A percentile compares a stretch with the other conserved stretches of the same genome.
These are phyloP conservation scores for Colletotrichum sp. DNA, from an alignment of 2,329 filamentous ascomycete genomes.

Conservation along the genomic window DNA sequence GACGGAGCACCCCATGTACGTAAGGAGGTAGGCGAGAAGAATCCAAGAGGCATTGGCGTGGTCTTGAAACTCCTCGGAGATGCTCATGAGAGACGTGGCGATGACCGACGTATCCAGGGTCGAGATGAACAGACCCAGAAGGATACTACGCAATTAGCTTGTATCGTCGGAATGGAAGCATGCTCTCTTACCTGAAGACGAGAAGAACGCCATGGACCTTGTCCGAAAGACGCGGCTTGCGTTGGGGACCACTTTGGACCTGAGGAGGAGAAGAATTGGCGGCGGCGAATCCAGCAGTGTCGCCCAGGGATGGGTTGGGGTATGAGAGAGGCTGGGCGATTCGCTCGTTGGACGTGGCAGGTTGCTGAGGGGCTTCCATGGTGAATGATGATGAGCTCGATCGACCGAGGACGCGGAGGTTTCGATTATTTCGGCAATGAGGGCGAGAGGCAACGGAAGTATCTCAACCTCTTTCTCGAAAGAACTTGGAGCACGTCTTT, in stretches of 20 bases:
- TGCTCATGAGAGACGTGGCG: slow-evolving; percentile 62
- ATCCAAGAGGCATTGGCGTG: slow-evolving; percentile 60
- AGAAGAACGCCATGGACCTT: slow-evolving; percentile 33
- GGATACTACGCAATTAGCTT: slow-evolving; percentile 22
- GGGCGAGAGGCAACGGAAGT: not conserved
- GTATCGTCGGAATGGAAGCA: not conserved
- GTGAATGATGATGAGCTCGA: not conserved
- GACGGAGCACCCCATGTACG: slow-evolving; percentile 64
- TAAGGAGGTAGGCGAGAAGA: slow-evolving; percentile 59
- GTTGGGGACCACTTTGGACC: not conserved
- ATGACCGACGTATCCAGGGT: slow-evolving; percentile 64
- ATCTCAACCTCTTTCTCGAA: not conserved
- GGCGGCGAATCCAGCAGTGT: slow-evolving; percentile 22
- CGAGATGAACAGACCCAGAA: slow-evolving; percentile 60
- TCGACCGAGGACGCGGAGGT: not conserved
- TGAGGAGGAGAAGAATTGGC: not conserved
- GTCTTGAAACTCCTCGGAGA: slow-evolving; percentile 56
- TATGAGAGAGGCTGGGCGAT: slow-evolving; percentile 22
- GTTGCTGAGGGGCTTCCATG: not conserved
- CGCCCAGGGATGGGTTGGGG: slow-evolving; percentile 27
- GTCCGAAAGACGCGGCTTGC: not conserved
- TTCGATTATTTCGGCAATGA: not conserved
- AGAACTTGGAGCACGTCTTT: not conserved
- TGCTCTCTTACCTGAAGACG: slow-evolving; percentile 36
- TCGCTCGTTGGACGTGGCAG: not conserved